Evolutionary conservation across 2,329 filamentous ascomycete species (phyloP), one percentile per base, ranked within the genome.

Genomic region (Fusarium sp.): DNA sequence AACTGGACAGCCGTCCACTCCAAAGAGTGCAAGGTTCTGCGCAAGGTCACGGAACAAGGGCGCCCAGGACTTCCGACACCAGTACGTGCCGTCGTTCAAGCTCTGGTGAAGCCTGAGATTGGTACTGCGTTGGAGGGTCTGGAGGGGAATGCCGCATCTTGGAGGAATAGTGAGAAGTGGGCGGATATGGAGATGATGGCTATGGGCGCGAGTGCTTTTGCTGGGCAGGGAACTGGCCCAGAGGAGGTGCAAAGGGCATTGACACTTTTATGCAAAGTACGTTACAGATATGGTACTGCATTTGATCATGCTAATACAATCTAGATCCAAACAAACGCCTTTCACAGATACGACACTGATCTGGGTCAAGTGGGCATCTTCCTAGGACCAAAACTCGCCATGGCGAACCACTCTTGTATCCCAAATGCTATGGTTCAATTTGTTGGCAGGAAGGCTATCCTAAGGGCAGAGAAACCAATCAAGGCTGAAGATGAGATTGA

Each of bases 351-450:
- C 27, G 87, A 89, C 55, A 76, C 79, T 4, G 87, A 90, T 70
- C 76, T 85, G 10, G 85, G 82, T 2, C 80, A 85, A 57, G 80
- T 84, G 2, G 88, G 87, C 25, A 80, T 89, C 30, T 90, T 87
- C 65, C 78, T 90, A 40, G 85, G 89, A 66, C 81, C 86, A 1
- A 82, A 77, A 5, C 79, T 89, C 43, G 85, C 87, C 61, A 88
- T 89, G 84, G 82, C 83, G 23, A 90, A 91, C 67, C 89, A 91
- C 74, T 88, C 87, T 0, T 91, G 89, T 67, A 75, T 84, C 4
- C 88, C 88, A 5, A 90, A 89, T 68, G 87, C 88, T 2, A 80
- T 84, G 49, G 85, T 90, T 18, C 82, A 85, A 45, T 89, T 90
- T 55, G 71, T 83, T 41, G 85, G 85, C 6, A 82, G 87, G 8